phyloP scores from a whole-genome alignment of 768 basidiomycete species.

The Ramaria sp. region DNA sequence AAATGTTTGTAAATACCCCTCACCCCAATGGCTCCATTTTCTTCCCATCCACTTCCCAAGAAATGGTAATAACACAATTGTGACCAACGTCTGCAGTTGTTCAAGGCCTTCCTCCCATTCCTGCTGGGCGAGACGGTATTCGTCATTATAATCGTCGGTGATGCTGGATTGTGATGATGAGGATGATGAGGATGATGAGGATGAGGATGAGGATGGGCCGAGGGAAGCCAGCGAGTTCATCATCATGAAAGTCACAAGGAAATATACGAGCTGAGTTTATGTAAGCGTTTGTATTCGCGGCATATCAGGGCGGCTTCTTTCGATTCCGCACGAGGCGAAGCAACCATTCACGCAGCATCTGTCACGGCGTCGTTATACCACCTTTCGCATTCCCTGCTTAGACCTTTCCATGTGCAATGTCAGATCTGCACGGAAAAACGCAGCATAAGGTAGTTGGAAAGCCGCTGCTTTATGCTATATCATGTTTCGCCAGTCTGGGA shows the following conservation, averaged over 20 bases:
- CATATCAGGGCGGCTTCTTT: neutral
- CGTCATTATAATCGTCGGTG: slow-evolving; percentile 55
- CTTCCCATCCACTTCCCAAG: slow-evolving; percentile 84
- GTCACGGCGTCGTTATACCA: slow-evolving; percentile 1
- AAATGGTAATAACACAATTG: slow-evolving; percentile 74
- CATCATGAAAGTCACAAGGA: slow-evolving; percentile 4
- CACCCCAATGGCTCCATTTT: slow-evolving; percentile 79
- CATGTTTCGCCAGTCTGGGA: slow-evolving; percentile 72
- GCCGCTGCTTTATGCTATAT: slow-evolving; percentile 67
- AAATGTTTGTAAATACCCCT: slow-evolving; percentile 17
- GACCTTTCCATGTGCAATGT: slow-evolving; percentile 3
- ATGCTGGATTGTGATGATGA: slow-evolving; percentile 15
- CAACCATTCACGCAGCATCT: neutral
- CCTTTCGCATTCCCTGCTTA: slow-evolving; percentile 1
- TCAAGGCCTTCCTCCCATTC: slow-evolving; percentile 90
- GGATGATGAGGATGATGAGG: slow-evolving; percentile 23
- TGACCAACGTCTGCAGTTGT: slow-evolving; percentile 73
- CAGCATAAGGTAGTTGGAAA: slow-evolving; percentile 54
- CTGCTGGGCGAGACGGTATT: slow-evolving; percentile 66
- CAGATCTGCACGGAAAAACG: slow-evolving; percentile 4
- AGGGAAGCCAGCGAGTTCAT: slow-evolving; percentile 42
- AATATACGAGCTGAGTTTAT: neutral
- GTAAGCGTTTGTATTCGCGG: neutral
- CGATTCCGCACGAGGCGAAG: neutral
- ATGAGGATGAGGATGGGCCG: slow-evolving; percentile 38